These are phyloP conservation scores for Diaporthe australafricana DNA, from an alignment of 2,329 filamentous ascomycete species.

Conservation along the genomic window DNA sequence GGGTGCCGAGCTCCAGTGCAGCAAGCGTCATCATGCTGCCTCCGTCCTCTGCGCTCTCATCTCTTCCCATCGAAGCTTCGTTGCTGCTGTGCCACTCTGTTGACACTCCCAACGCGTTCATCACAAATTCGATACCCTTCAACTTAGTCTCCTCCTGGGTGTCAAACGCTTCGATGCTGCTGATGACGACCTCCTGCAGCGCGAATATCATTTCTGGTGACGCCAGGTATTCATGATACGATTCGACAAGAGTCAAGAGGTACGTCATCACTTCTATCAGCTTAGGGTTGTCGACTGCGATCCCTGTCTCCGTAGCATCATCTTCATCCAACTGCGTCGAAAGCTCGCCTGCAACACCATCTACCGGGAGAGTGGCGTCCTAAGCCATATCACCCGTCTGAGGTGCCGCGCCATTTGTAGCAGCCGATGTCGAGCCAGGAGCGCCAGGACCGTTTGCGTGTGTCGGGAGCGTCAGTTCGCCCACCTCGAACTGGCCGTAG, in stretches of 20 bases:
- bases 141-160: not conserved
- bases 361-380: not conserved
- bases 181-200: not conserved
- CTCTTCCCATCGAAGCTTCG: not conserved
- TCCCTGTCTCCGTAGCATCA: too few species aligned
- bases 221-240: not conserved
- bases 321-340: not conserved
- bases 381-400: slow-evolving; percentile 18
- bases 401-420: slow-evolving; percentile 10
- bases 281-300: too few species aligned
- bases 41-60: not conserved
- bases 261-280: too few species aligned
- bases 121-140: not conserved
- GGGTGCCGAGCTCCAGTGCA: too few species aligned
- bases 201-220: not conserved
- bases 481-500: slow-evolving; percentile 42
- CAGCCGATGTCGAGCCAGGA: not conserved
- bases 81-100: not conserved
- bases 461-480: slow-evolving; percentile 24
- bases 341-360: not conserved
- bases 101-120: not conserved
- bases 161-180: too few species aligned
- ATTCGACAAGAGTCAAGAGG: too few species aligned
- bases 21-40: too few species aligned
- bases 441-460: not conserved